Evolutionary conservation across 257 asterid species (phyloP), one percentile per base, ranked within the genome.

Genomic region (Jacaranda mimosifolia): DNA sequence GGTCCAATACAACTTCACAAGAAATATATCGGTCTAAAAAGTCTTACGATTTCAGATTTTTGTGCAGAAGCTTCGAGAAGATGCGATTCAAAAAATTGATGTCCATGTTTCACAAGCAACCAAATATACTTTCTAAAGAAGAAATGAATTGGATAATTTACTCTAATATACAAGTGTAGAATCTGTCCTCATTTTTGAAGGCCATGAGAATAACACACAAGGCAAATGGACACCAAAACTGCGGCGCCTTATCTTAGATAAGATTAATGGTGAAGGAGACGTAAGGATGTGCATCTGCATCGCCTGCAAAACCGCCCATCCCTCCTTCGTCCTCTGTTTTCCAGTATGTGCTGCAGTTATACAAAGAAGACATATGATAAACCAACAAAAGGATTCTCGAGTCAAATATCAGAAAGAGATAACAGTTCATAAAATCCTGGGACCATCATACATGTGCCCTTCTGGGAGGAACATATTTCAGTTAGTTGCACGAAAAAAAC

Each of bases 251-350:
- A 40, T 40, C 91, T 89, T 86, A 95, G 75, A 89, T 86, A 80
- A 95, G 97, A 88, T 95, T 95, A 75, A 95, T 85, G 75, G 98
- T 93, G 92, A 95, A 95, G 78, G 93, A 91, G 89, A 95, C 99
- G 18, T 93, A 93, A 74, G 99, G 98, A 84, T 95, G 91, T 43
- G 92, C 73, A 49, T 90, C 99, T 12, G 93, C 87, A 51, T 95
- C 98, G 7, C 90, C 94, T 60, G 88, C 96, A 70, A 91, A 84
- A 72, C 89, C 86, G n/a, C 85, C 88, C 82, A 87, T 51, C 48
- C 96, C 96, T 79, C 90, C 94, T 63, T 93, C 99, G 0, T 95
- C 98, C 73, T 95, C 98, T 63, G 87, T 69, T 87, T 90, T 95
- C 98, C 98, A 93, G 91, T 66, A 91, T 63, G 88, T 77, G 91